Base-by-base conservation (phyloP, 768 basidiomycete species). In the Serendipita sp. region DNA sequence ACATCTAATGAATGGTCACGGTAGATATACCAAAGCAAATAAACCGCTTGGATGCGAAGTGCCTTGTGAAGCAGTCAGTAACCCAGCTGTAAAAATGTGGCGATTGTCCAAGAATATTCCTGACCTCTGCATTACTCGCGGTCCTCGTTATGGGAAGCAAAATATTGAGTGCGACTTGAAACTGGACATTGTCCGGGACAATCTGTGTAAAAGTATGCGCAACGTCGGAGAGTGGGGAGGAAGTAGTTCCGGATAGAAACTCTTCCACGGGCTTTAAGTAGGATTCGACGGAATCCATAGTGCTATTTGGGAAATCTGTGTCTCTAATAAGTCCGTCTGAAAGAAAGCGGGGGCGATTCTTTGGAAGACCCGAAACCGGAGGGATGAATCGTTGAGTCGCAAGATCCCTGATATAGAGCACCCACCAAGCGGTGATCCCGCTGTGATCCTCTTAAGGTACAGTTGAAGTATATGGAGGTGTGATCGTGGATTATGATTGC, bases 21-120 rank as follows among this genome's bases (percentile, higher is more conserved):
- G 55, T 60, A 60, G 23, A 60, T 10, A 29, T 60, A 60, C 55
- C 55, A 60, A 33, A 60, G 55, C n/a, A 60, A 8, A 36, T 33
- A 60, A 8, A 36, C n/a, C n/a, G 55, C 55, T 31, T 60, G 55
- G 27, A 60, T 60, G 10, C 55, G 27, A 60, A 34, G 40, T 10
- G 10, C 34, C 27, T 34, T 60, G 8, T 4, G 16, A 11, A 34
- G 55, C 55, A 36, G 55, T 60, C 55, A 60, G 27, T 60, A n/a
- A 50, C n/a, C n/a, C 23, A 23, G 23, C 23, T 23, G 23, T 23
- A 23, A 23, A 8, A 6, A 50, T 5, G 48, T 31, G 8, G 29
- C n/a, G 48, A 8, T 1, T 5, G n/a, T 40, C 13, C 40, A 40
- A 40, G 40, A 5, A 40, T 40, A 50, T 29, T 8, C 13, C 55